Conservation (phyloP, 306 rosid species). For the Luffa acutangula region DNA sequence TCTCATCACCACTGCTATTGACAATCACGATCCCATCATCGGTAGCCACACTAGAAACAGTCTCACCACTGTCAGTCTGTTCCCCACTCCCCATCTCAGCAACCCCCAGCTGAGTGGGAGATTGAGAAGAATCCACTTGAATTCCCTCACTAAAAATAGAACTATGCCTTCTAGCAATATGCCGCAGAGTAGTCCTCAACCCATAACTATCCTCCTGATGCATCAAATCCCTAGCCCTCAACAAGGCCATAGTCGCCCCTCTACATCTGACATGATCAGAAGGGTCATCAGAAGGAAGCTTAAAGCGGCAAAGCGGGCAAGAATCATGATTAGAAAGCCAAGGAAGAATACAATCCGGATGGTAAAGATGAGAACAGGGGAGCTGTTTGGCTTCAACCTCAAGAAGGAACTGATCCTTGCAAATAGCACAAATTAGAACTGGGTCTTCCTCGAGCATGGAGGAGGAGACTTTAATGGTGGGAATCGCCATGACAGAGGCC, state of each 20-base stretch:
- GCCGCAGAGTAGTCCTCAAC: constrained; percentile 36
- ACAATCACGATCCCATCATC: constrained; percentile 1
- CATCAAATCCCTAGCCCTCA: constrained; percentile 36
- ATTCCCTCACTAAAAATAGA: not conserved
- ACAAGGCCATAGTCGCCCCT: constrained; percentile 17
- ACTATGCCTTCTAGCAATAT: constrained; percentile 50
- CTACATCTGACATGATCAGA: not conserved
- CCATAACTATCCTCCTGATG: constrained; percentile 46
- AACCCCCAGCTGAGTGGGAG: constrained; percentile 10
- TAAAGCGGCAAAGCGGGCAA: constrained; percentile 73
- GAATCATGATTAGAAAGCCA: constrained; percentile 60
- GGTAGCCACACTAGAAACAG: constrained; percentile 7
- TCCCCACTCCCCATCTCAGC: constrained; percentile 4
- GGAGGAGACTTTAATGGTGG: constrained; percentile 23
- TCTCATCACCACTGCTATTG: constrained; percentile 6
- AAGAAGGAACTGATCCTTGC: constrained; percentile 41
- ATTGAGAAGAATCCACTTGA: not conserved
- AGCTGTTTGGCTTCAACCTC: constrained; percentile 48
- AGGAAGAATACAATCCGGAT: constrained; percentile 68
- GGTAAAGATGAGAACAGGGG: constrained; percentile 70
- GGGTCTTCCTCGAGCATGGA: constrained; percentile 33
- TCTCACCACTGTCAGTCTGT: constrained; percentile 8
- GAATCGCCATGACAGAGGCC: constrained; percentile 20
- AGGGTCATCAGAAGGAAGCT: constrained; percentile 23
- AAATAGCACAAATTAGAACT: constrained; percentile 47